Conservation (phyloP, 2,329 filamentous ascomycete species). For the Nemania abortiva region DNA sequence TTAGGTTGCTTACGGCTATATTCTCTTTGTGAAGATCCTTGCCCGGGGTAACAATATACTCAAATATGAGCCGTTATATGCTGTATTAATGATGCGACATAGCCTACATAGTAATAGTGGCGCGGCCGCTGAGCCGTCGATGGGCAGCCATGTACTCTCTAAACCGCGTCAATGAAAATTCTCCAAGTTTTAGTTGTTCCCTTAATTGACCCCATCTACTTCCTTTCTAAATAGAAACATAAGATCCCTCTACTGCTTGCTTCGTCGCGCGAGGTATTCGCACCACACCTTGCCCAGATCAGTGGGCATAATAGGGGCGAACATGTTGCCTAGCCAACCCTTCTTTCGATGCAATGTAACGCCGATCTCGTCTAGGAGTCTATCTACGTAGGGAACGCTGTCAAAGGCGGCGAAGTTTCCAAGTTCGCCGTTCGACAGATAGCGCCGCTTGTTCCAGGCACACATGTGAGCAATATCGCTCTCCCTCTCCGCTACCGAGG, state of each 20-base stretch:
- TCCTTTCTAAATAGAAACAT: no score
- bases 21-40: no score
- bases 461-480: slow-evolving; percentile 43
- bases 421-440: slow-evolving; percentile 45
- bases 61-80: no score
- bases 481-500: slow-evolving; percentile 40
- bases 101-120: no score
- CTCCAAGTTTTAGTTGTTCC: no score
- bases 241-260: not conserved
- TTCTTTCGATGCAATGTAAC: slow-evolving; percentile 45
- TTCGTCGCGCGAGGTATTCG: slow-evolving; percentile 1
- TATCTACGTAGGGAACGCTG: slow-evolving; percentile 47
- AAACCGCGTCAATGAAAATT: no score
- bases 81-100: no score
- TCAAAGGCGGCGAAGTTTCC: slow-evolving; percentile 48
- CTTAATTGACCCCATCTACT: no score
- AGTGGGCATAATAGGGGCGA: slow-evolving; percentile 7
- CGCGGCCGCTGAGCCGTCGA: no score
- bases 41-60: no score
- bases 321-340: slow-evolving; percentile 42
- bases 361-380: slow-evolving; percentile 46
- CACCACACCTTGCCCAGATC: slow-evolving; percentile 1
- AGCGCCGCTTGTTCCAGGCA: slow-evolving; percentile 47
- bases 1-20: no score
- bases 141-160: no score